These are phyloP conservation scores for Omphalea diandra DNA, from an alignment of 441 rosid genomes.

Conservation along the genomic window DNA sequence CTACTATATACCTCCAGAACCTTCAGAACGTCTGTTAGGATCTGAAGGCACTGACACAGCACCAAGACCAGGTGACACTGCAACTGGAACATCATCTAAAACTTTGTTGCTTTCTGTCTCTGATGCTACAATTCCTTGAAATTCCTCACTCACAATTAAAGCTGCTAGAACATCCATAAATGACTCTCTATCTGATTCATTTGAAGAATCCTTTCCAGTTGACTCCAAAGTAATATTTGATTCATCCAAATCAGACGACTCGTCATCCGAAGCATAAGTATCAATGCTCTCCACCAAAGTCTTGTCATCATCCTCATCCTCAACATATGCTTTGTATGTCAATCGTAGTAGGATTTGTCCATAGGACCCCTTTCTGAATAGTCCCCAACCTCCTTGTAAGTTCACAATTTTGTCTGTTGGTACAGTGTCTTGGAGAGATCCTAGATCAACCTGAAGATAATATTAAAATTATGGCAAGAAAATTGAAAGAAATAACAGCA, in stretches of 20 bases:
- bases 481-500: constrained; percentile 1
- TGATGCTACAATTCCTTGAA: constrained; percentile 94
- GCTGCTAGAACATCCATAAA: constrained; percentile 97
- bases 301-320: constrained; percentile 93
- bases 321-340: constrained; percentile 92
- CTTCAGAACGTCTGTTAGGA: constrained; percentile 38
- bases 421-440: constrained; percentile 84
- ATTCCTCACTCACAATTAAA: constrained; percentile 87
- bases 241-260: constrained; percentile 66
- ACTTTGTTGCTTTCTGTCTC: constrained; percentile 60
- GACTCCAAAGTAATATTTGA: constrained; percentile 37
- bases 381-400: constrained; percentile 77
- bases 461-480: constrained; percentile 19
- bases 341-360: constrained; percentile 88
- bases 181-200: constrained; percentile 61
- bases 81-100: constrained; percentile 38
- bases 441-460: constrained; percentile 67
- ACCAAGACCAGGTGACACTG: constrained; percentile 31
- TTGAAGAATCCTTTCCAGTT: constrained; percentile 34
- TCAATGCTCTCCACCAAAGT: constrained; percentile 39
- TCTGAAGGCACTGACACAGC: constrained; percentile 33
- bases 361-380: constrained; percentile 61
- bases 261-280: constrained; percentile 69
- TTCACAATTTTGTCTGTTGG: constrained; percentile 77
- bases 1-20: constrained; percentile 27